Evolutionary conservation across 2,329 filamentous ascomycete genomes (phyloP), one percentile per base, ranked within the genome.

Genomic region (Beauveria sp.): DNA sequence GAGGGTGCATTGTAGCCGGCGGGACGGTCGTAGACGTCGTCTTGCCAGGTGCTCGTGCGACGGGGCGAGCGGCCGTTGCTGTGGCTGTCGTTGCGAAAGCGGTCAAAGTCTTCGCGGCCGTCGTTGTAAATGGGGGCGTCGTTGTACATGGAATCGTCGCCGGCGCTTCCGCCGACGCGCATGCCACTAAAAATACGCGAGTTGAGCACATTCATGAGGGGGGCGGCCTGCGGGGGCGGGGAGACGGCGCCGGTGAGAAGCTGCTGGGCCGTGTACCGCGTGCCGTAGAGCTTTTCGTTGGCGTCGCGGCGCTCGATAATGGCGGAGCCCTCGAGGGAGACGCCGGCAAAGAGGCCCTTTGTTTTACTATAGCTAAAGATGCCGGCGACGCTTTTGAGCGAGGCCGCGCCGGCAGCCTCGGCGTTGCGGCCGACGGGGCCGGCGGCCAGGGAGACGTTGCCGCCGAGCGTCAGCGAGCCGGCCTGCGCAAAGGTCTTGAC

Each of bases 341-440:
- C 92, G 71, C 94, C 94, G 5, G 94, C 94, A 68, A 99, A 99
- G 37, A 99, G 79, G 22, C 94, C 94, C 79, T 97, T 97, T 14
- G 94, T 99, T 78, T 97, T 97, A 73, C 89, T 94, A 80, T 99
- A 99, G 69, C 90, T 91, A 79, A 99, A 99, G 55, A 99, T 88
- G 58, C 91, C 94, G 0, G 92, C 90, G 9, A 97, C 89, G 64
- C 91, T 87, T 78, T 87, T 93, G 65, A 96, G 81, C 67, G 91
- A 96, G 8, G 94, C 94, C 16, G 92, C 93, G 65, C 94, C 94
- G 41, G 94, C 93, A 14, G 94, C 94, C 75, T 99, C 94, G 51
- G 93, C 94, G 75, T 97, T 97, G 69, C 94, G 85, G 59, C 94
- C 94, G 28, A 99, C 84, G 0, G 94, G 94, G 1, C 94, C 94